Percentiles rank a stretch among this genome's conserved stretches.
Conservation (phyloP, 768 basidiomycete species). For the Leccinellum rugosiceps region DNA sequence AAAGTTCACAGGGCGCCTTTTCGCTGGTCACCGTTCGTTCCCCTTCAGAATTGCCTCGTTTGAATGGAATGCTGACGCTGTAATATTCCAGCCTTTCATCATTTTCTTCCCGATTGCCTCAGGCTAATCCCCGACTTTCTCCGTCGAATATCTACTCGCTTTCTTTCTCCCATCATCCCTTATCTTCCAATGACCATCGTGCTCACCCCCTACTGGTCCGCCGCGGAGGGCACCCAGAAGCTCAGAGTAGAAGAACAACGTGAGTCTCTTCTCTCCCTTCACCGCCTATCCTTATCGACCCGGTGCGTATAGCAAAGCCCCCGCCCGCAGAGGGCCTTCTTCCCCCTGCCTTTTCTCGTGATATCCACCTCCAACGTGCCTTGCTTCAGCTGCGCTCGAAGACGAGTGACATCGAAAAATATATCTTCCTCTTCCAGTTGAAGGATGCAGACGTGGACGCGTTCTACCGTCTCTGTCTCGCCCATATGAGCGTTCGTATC, state of each 20-base stretch:
- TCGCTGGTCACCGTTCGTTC: constrained; percentile 1
- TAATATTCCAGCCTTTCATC: background rate
- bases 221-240: constrained; percentile 61
- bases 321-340: constrained; percentile 52
- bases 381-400: constrained; percentile 74
- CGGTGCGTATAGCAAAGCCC: constrained; percentile 34
- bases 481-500: constrained; percentile 47
- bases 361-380: constrained; percentile 55
- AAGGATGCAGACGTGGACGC: constrained; percentile 68
- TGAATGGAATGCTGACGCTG: constrained; percentile 3
- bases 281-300: constrained; percentile 1
- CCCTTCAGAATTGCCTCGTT: background rate
- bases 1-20: background rate
- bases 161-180: background rate
- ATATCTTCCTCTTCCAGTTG: constrained; percentile 78
- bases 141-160: constrained; percentile 1
- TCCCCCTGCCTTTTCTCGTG: constrained; percentile 55
- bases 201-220: constrained; percentile 67
- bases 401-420: constrained; percentile 72
- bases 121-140: constrained; percentile 6
- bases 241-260: constrained; percentile 59
- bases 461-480: constrained; percentile 76
- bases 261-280: constrained; percentile 23
- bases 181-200: constrained; percentile 47
- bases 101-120: background rate